These are phyloP conservation scores for Mycena sp. DNA, from an alignment of 1,284 basidiomycete species.

Conservation along the genomic window DNA sequence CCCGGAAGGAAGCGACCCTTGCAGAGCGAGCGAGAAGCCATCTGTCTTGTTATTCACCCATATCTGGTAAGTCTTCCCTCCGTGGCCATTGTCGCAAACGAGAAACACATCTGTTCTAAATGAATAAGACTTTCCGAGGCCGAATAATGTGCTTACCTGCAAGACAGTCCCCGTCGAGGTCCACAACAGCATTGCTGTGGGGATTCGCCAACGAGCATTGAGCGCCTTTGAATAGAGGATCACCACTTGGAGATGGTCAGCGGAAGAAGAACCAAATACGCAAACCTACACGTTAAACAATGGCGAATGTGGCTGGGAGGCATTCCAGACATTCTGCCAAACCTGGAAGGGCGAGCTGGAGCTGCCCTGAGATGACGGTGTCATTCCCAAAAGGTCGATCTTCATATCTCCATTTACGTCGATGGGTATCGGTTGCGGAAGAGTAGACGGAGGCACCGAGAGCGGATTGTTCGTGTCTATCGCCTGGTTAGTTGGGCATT, in stretches of 20 bases:
- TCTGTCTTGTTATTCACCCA: constrained; percentile 88
- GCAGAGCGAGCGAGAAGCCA: constrained; percentile 78
- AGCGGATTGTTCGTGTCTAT: constrained; percentile 57
- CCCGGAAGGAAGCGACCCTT: constrained; percentile 79
- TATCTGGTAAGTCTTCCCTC: constrained; percentile 81
- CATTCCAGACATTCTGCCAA: constrained; percentile 84
- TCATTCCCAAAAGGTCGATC: constrained; percentile 86
- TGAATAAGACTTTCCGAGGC: neutral
- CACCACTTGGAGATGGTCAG: constrained; percentile 49
- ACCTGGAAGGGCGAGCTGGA: constrained; percentile 59
- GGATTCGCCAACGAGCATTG: constrained; percentile 86
- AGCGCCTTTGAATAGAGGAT: constrained; percentile 67
- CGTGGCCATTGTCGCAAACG: constrained; percentile 76
- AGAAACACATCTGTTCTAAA: constrained; percentile 84
- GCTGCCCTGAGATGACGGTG: constrained; percentile 51
- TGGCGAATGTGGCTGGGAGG: constrained; percentile 55
- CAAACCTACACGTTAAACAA: constrained; percentile 69
- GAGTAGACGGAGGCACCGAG: constrained; percentile 68
- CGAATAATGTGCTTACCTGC: constrained; percentile 68
- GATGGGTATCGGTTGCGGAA: constrained; percentile 86
- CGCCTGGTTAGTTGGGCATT: neutral
- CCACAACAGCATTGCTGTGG: constrained; percentile 95
- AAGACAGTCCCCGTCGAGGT: constrained; percentile 95
- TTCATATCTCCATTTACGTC: constrained; percentile 91
- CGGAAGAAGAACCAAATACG: constrained; percentile 15